phyloP scores from a whole-genome alignment of 495 filamentous ascomycete genomes.

The Hyaloscypha variabilis region DNA sequence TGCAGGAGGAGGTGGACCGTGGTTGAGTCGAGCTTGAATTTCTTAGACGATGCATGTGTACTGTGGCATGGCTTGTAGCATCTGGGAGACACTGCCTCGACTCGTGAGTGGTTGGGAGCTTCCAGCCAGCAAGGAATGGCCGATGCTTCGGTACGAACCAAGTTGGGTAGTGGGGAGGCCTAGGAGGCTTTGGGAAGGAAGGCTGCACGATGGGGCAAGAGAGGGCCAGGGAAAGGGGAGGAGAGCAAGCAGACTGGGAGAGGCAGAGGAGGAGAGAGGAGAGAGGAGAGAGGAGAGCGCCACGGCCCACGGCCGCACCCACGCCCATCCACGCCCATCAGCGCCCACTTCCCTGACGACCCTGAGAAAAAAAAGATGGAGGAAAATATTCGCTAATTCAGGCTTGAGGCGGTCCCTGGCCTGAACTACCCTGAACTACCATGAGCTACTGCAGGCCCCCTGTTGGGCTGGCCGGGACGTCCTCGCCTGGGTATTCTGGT shows the following conservation, averaged over 20 bases:
- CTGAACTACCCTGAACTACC: not conserved
- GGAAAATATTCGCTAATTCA: not conserved
- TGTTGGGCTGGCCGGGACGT: conserved; percentile 5
- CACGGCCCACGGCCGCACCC: too few species aligned
- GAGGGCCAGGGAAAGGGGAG: not conserved
- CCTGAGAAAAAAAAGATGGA: not conserved
- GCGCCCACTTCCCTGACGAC: not conserved
- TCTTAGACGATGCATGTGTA: not conserved
- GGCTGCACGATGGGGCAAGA: too few species aligned
- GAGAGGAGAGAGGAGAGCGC: not conserved
- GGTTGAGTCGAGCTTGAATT: not conserved
- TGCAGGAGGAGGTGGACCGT: not conserved
- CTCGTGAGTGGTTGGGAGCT: not conserved
- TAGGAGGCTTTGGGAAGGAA: not conserved
- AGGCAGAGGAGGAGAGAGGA: not conserved
- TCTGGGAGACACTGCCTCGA: not conserved
- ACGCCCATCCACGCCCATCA: too few species aligned
- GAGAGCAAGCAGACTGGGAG: too few species aligned
- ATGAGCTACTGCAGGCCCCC: not conserved
- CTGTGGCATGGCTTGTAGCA: not conserved
- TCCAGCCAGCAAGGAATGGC: not conserved
- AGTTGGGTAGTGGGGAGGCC: not conserved
- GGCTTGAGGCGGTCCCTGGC: not conserved
- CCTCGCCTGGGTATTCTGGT: too few species aligned
- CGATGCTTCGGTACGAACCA: not conserved